Base-by-base conservation (phyloP, 1,139 yeast genomes). In the Geotrichum australiense region DNA sequence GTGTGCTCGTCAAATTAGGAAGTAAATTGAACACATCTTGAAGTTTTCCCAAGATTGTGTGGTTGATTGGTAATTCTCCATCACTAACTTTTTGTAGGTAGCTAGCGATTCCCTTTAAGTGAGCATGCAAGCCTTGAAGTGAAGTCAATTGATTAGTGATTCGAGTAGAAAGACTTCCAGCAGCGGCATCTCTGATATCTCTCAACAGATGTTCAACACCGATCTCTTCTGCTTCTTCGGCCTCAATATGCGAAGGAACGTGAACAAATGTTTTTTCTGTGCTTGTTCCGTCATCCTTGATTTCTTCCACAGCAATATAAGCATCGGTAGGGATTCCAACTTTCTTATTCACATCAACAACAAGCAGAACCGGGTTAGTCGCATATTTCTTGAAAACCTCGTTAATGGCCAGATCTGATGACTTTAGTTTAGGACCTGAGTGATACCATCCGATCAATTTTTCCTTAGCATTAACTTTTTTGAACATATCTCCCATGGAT, bases 191-290 rank as follows among this genome's bases (percentile, higher is more conserved):
- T 55, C 96, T 78, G 29, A 87, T 86, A 57, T 93, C 98, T 57
- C 97, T 78, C 50, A 93, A 68, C 49, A 93, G 67, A 59, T 93
- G 99, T 61, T 93, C 99, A 7, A 93, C 99, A 49, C 98, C 98
- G 54, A 93, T 93, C 64, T 93, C 99, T 65, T 93, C 98, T 2
- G 98, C 98, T 62, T 93, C 98, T 61, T 93, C 98, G 3, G 99
- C 99, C 59, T 86, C 94, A 50, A 93, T 87, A 24, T 78, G 71
- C 11, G 96, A 84, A 11, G 97, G 95, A 29, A 89, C 80, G 63
- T 93, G 98, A 30, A 86, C 78, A 67, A 91, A 91, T 1, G 97
- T 89, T 64, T 80, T 80, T 58, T 87, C 95, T 3, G 95, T 85
- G 3, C 91, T 78, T 1, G 95, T 76, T n/a, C 98, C 98, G 63